Conservation (phyloP, 371 early-diverging fungal genomes). For the Massospora cicadina region DNA sequence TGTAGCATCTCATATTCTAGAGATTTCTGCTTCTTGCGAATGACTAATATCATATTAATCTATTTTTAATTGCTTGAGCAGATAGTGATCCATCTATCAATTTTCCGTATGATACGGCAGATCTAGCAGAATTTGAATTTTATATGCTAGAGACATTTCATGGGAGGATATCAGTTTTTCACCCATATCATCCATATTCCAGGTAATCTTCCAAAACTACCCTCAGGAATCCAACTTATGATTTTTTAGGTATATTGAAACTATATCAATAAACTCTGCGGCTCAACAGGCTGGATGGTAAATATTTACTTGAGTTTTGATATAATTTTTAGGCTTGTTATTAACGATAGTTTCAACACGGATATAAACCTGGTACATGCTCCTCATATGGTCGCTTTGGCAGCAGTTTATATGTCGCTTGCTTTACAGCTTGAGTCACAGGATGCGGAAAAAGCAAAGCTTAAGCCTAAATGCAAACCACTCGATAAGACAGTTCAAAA, state of each 20-base stretch:
- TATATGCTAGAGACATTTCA: slow-evolving; percentile 74
- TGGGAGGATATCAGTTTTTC: slow-evolving; percentile 68
- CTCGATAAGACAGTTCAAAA: background rate
- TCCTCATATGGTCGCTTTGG: slow-evolving; percentile 71
- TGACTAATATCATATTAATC: no score
- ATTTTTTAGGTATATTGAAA: slow-evolving; percentile 18
- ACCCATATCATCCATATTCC: slow-evolving; percentile 63
- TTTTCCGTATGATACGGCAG: slow-evolving; percentile 50
- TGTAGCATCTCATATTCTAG: no score
- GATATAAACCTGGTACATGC: slow-evolving; percentile 66
- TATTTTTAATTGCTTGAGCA: background rate
- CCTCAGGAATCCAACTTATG: background rate
- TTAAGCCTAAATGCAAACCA: background rate
- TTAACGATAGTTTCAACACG: slow-evolving; percentile 65
- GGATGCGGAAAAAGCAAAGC: slow-evolving; percentile 5
- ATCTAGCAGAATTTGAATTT: slow-evolving; percentile 81
- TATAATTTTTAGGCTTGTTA: slow-evolving; percentile 35
- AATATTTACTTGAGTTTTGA: background rate
- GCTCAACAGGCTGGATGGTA: slow-evolving; percentile 56
- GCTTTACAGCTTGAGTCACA: slow-evolving; percentile 26
- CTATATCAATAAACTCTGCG: slow-evolving; percentile 17
- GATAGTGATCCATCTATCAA: slow-evolving; percentile 17
- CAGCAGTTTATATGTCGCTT: slow-evolving; percentile 55
- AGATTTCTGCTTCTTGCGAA: no score
- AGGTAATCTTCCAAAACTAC: slow-evolving; percentile 18